Evolutionary conservation across 805 yeast species (phyloP), one percentile per base, ranked within the genome.

Genomic region (Yarrowia keelungensis): DNA sequence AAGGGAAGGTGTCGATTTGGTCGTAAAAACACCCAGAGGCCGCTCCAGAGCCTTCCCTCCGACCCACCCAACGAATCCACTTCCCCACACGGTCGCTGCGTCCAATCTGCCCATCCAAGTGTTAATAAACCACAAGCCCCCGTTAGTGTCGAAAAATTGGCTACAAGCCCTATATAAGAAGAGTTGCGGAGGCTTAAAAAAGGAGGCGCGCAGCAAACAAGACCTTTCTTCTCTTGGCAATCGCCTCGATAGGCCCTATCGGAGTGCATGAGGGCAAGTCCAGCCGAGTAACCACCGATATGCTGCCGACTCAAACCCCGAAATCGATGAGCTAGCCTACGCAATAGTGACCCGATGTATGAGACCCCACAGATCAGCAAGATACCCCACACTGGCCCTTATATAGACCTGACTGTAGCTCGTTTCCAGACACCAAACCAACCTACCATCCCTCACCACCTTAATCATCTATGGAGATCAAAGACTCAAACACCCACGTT

Each of bases 241-340:
- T 58, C 64, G 64, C 64, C 64, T 42, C 26, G 64, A 58, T 58
- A 58, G 46, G 41, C 50, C 61, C 43, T 53, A 53, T 53, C 58
- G 26, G 32, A 2, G 32, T 58, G 41, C 41, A n/a, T 16, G 12
- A 2, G 11, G 50, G 64, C 50, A 58, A 35, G 64, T 38, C 11
- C 4, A 43, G 50, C 64, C 64, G 64, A 32, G 10, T 11, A 32
- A 15, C 45, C 64, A 43, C 64, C 64, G 64, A 35, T 39, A 22
- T 36, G 58, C 14, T 19, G 58, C 58, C 58, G 58, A 5, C 43
- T 53, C 43, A 36, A 38, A 53, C 58, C 12, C 58, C 43, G 43
- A 36, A 36, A 36, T 12, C 58, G 39, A 50, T 50, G 54, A 49
- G 54, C 54, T n/a, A 2, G 2, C 22, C 15, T 8, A 4, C 39